Conservation (phyloP, 2,329 filamentous ascomycete genomes). For the Microcyclospora tardicrescens region DNA sequence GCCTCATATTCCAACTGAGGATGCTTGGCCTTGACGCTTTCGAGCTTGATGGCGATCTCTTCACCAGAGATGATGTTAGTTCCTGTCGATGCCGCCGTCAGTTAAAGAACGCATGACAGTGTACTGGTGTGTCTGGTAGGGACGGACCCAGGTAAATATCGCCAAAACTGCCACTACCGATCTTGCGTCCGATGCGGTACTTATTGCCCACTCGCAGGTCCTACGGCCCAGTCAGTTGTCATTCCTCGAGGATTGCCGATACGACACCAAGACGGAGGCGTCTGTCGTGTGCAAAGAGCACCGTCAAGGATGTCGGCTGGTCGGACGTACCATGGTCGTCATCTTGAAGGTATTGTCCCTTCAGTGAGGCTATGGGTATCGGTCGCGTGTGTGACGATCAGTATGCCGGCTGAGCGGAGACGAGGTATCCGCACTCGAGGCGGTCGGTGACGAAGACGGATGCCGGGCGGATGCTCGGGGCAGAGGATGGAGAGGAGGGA, state of each 20-base stretch:
- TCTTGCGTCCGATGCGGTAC: constrained; percentile 98
- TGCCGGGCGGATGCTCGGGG: background rate
- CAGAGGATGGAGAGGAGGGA: background rate
- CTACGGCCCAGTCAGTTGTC: constrained; percentile 39
- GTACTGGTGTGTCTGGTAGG: background rate
- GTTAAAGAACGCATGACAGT: constrained; percentile 6
- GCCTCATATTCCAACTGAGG: constrained; percentile 98
- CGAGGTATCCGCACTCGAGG: background rate
- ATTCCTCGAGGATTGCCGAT: background rate
- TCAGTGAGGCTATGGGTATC: constrained; percentile 11
- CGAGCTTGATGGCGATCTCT: constrained; percentile 98
- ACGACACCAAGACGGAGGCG: background rate
- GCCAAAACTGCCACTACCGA: constrained; percentile 92
- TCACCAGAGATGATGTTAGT: constrained; percentile 99
- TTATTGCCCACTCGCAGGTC: constrained; percentile 99
- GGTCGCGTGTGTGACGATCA: constrained; percentile 9
- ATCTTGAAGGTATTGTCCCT: constrained; percentile 30
- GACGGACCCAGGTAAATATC: constrained; percentile 79
- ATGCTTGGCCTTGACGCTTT: constrained; percentile 98
- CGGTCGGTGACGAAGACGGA: background rate
- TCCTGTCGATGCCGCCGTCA: constrained; percentile 36
- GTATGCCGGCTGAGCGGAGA: constrained; percentile 16
- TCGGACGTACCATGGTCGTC: constrained; percentile 50
- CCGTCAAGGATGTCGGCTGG: constrained; percentile 13
- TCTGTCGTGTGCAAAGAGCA: constrained; percentile 20